These are phyloP conservation scores for Lathyrus sativus DNA, from an alignment of 306 rosid genomes.

Conservation along the genomic window DNA sequence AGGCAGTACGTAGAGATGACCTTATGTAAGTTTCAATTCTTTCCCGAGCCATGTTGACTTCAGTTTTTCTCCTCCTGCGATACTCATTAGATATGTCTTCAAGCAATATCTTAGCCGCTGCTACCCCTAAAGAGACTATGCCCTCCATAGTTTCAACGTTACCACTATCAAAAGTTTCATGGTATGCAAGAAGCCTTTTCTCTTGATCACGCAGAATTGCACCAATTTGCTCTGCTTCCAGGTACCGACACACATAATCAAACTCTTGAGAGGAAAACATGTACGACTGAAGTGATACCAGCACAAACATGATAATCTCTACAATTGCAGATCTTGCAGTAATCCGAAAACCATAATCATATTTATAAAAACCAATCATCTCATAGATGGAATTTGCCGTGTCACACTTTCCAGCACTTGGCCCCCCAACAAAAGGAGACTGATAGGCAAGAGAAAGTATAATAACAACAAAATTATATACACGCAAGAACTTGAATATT, in stretches of 20 bases:
- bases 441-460: conserved; percentile 89
- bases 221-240: conserved; percentile 98
- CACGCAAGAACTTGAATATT: conserved; percentile 87
- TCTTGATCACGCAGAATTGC: no score
- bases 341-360: conserved; percentile 93
- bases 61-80: no score
- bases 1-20: no score
- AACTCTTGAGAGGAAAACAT: conserved; percentile 92
- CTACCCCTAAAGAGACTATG: no score
- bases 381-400: conserved; percentile 67
- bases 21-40: no score
- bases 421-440: no score
- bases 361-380: conserved; percentile 87
- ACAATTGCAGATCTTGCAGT: conserved; percentile 97
- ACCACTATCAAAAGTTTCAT: no score
- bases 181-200: no score
- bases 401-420: conserved; percentile 72
- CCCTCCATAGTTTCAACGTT: no score
- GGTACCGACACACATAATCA: conserved; percentile 80
- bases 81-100: no score
- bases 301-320: conserved; percentile 89
- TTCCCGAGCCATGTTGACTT: no score
- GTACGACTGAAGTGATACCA: conserved; percentile 90
- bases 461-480: conserved; percentile 81
- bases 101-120: no score